A percentile compares a stretch with the other conserved stretches of the same genome.
Evolutionary conservation across 345 rosid genomes (phyloP).

Genomic region (Clarkia xantiana): DNA sequence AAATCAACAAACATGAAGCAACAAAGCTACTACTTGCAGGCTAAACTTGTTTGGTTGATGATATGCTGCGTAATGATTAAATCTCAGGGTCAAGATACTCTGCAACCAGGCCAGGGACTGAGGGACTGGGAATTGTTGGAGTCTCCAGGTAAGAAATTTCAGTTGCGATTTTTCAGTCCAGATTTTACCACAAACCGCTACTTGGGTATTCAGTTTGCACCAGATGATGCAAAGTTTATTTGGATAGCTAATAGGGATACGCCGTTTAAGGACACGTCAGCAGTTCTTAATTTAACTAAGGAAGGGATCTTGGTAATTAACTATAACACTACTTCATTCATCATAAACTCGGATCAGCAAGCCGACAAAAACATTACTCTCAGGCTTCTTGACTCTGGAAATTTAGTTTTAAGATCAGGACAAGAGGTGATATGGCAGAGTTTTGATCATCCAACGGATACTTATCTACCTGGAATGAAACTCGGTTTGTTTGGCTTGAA

Average conservation of each 20-base stretch:
- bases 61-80: too few species aligned
- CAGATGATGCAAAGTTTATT: neutral
- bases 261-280: neutral
- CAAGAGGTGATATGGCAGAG: conserved; percentile 8
- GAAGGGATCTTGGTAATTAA: neutral
- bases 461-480: conserved; percentile 8
- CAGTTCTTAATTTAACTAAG: neutral
- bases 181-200: too few species aligned
- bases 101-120: too few species aligned
- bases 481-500: neutral
- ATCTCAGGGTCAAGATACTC: too few species aligned
- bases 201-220: neutral
- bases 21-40: too few species aligned
- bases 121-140: too few species aligned
- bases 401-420: conserved; percentile 5
- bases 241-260: neutral
- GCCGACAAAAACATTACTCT: neutral
- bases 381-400: conserved; percentile 6
- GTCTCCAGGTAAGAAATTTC: too few species aligned
- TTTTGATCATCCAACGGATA: conserved; percentile 9
- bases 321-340: too few species aligned
- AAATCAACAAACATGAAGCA: too few species aligned
- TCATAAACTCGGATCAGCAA: too few species aligned
- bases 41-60: too few species aligned
- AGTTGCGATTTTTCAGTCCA: too few species aligned